Evolutionary conservation across 495 filamentous ascomycete species (phyloP), one percentile per base, ranked within the genome.

Genomic region (Neurospora sp.): DNA sequence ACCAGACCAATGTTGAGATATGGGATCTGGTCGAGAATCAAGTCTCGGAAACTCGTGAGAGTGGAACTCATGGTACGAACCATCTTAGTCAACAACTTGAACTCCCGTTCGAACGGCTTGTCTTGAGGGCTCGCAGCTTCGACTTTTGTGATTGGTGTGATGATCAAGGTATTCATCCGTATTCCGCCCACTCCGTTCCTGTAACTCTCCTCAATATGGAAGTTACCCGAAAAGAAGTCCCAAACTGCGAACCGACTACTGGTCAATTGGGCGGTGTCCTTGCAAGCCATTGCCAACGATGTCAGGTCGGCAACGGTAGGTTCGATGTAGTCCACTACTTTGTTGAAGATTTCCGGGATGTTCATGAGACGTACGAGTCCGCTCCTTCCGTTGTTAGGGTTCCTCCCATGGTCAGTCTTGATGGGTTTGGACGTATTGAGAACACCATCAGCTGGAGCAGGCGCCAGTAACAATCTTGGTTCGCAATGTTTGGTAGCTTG

Each of bases 1-100:
- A 80, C 69, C 69, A 77, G 23, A 0, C 14, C 0, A 14, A 46
- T 14, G 48, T 75, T 62, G 5, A 81, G 69, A 23, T 62, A 80
- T 0, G 74, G 76, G 6, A 81, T n/a, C 42, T 75, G 71, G 71
- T 80, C 74, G 8, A 81, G 35, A 16, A 75, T 41, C 18, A 81
- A 42, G 31, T 73, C 20, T 7, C 48, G 35, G 72, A 78, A 81
- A 42, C 72, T 74, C n/a, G 46, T 38, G 1, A 59, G 48, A 4
- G 72, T 72, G 2, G 18, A 3, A 10, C 11, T 20, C 1, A 78
- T 70, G 7, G 70, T 69, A 7, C 38, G 2, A 40, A 75, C 14
- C 2, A 79, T 69, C 23, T 70, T 70, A 3, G 46, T 16, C 39
- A 74, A 38, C 35, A 66, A 66, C 27, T 1, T 6, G 40, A 75